These are phyloP conservation scores for Debaryomyces prosopidis DNA, from an alignment of 805 yeast genomes.

Conservation along the genomic window DNA sequence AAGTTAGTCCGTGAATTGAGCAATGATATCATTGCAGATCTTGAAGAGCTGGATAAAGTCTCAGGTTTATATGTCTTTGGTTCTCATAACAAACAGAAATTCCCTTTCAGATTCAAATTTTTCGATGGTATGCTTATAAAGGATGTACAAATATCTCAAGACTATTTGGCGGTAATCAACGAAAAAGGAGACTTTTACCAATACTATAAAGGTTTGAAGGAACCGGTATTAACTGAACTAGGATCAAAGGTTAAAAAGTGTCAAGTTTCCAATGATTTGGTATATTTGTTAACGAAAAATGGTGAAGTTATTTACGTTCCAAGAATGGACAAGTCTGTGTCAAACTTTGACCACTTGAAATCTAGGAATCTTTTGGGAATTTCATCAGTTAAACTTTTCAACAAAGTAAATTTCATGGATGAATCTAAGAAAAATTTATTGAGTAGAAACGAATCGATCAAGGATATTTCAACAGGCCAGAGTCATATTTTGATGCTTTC, in stretches of 20 bases:
- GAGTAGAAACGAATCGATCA: constrained; percentile 35
- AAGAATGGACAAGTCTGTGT: constrained; percentile 15
- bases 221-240: constrained; percentile 21
- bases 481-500: constrained; percentile 69
- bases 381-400: constrained; percentile 5
- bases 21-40: constrained; percentile 14
- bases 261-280: constrained; percentile 51
- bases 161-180: constrained; percentile 58
- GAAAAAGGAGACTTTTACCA: constrained; percentile 71
- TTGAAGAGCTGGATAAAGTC: constrained; percentile 22
- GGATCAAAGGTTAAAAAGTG: constrained; percentile 29
- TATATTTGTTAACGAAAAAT: constrained; percentile 41
- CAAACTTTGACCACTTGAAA: constrained; percentile 12
- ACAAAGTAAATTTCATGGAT: constrained; percentile 8
- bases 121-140: constrained; percentile 63
- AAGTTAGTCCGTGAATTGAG: constrained; percentile 25
- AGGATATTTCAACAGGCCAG: constrained; percentile 58
- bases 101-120: constrained; percentile 60
- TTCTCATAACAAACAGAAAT: constrained; percentile 31
- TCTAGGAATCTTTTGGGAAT: constrained; percentile 25
- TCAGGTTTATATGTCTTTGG: constrained; percentile 42
- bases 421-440: constrained; percentile 5
- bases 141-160: constrained; percentile 54
- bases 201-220: constrained; percentile 54
- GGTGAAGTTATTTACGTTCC: constrained; percentile 40